Percentiles rank a stretch among this genome's conserved stretches.
Evolutionary conservation across 495 filamentous ascomycete species (phyloP).

Genomic region (Xanthoparmelia taractica): DNA sequence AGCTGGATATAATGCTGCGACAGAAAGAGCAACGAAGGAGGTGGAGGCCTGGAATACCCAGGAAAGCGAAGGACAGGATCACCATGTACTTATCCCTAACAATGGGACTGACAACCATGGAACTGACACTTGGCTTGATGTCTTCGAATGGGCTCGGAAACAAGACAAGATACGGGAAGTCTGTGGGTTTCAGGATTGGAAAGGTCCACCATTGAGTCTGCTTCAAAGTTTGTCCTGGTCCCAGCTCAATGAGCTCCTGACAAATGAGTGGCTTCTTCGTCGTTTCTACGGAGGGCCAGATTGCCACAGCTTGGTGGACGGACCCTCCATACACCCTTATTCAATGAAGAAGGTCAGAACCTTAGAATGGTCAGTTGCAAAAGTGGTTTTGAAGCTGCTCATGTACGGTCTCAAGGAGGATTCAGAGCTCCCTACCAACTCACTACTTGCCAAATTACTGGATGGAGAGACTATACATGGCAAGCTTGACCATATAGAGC

Average conservation of each 20-base stretch:
- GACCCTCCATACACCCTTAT: not conserved
- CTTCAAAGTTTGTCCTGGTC: conserved; percentile 18
- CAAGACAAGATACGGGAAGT: conserved; percentile 11
- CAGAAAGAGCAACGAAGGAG: not conserved
- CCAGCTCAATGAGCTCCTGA: conserved; percentile 15
- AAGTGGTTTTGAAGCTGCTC: conserved; percentile 19
- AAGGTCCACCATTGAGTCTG: conserved; percentile 17
- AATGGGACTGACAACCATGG: not conserved
- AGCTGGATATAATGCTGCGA: not conserved
- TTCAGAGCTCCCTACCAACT: not conserved
- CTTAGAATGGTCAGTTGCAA: conserved; percentile 26
- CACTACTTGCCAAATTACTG: not conserved
- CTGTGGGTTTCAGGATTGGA: conserved; percentile 23
- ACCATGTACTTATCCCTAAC: not conserved
- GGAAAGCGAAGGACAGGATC: not conserved
- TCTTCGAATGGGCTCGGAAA: conserved; percentile 18
- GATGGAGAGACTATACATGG: not conserved
- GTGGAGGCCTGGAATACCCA: not conserved
- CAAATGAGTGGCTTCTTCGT: conserved; percentile 11
- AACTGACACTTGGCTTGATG: conserved; percentile 15
- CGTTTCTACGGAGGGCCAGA: conserved; percentile 18
- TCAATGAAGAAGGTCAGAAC: conserved; percentile 21
- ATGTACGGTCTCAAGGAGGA: conserved; percentile 1
- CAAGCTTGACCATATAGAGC: not conserved
- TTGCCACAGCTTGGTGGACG: conserved; percentile 3